phyloP scores from a whole-genome alignment of 441 rosid genomes.

The Bocquillonia castaneifolia region DNA sequence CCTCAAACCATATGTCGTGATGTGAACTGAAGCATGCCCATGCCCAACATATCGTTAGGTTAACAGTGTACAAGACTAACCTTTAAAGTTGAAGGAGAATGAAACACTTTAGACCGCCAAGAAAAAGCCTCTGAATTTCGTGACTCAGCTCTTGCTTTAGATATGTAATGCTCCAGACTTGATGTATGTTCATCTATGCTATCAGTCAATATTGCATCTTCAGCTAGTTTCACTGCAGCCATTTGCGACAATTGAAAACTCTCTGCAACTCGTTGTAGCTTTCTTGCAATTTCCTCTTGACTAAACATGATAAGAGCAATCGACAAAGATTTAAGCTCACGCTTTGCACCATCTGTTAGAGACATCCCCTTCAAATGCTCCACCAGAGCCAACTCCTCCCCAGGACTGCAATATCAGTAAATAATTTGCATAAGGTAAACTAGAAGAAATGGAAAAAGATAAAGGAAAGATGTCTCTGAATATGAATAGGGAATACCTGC shows the following conservation, averaged over 20 bases:
- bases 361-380: slow-evolving; percentile 91
- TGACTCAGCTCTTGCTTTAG: slow-evolving; percentile 36
- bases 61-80: slow-evolving; percentile 18
- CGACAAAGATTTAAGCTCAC: slow-evolving; percentile 70
- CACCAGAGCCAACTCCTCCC: slow-evolving; percentile 87
- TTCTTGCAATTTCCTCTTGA: slow-evolving; percentile 58
- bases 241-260: slow-evolving; percentile 67
- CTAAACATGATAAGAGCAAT: slow-evolving; percentile 68
- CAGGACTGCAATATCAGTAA: slow-evolving; percentile 52
- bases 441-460: slow-evolving; percentile 1
- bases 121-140: slow-evolving; percentile 47
- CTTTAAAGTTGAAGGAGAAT: slow-evolving; percentile 50
- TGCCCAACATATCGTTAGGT: too few relatives aligned
- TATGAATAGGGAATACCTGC: slow-evolving; percentile 49
- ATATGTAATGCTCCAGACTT: slow-evolving; percentile 48
- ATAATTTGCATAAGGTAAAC: slow-evolving; percentile 15
- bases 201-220: slow-evolving; percentile 53
- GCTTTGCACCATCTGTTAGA: slow-evolving; percentile 55
- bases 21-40: too few relatives aligned
- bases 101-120: slow-evolving; percentile 69
- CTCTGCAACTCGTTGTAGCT: slow-evolving; percentile 64
- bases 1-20: too few relatives aligned
- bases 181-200: slow-evolving; percentile 51
- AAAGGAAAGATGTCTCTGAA: neutral
- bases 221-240: slow-evolving; percentile 84